These are phyloP conservation scores for Eragrostis tef DNA, from an alignment of 202 grass and related monocot species.

Conservation along the genomic window DNA sequence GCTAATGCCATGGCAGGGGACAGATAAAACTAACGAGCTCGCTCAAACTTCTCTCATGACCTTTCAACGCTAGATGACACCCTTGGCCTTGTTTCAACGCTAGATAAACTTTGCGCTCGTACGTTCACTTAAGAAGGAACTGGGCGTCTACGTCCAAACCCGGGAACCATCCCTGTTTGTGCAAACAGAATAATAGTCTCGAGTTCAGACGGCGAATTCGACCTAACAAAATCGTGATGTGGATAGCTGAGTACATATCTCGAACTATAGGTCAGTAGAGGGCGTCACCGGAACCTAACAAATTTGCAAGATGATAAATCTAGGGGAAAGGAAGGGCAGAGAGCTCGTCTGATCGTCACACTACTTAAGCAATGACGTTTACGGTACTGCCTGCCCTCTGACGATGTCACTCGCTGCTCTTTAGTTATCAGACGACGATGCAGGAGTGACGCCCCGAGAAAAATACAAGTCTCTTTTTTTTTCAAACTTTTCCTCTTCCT, in stretches of 20 bases:
- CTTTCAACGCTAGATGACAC: not conserved
- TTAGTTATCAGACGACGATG: not conserved
- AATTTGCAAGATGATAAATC: not conserved
- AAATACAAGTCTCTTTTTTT: not conserved
- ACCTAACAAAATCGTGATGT: constrained; percentile 1
- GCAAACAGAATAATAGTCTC: not conserved
- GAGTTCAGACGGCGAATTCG: not conserved
- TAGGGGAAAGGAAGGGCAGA: not conserved
- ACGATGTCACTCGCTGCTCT: not conserved
- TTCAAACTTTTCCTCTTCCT: not conserved
- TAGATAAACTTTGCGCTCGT: not conserved
- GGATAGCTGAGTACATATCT: not conserved
- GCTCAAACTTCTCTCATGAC: not conserved
- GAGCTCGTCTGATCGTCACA: not conserved
- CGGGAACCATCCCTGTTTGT: not conserved
- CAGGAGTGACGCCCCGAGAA: not conserved
- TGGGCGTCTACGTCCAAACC: not conserved
- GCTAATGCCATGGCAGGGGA: not conserved
- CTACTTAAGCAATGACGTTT: constrained; percentile 33
- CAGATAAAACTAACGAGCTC: not conserved
- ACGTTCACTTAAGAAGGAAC: not conserved
- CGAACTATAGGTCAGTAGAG: not conserved
- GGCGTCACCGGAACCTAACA: not conserved
- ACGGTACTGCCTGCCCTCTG: not conserved
- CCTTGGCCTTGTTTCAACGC: no score